Evolutionary conservation across 805 yeast genomes (phyloP).

Genomic region (Teunomyces stri): DNA sequence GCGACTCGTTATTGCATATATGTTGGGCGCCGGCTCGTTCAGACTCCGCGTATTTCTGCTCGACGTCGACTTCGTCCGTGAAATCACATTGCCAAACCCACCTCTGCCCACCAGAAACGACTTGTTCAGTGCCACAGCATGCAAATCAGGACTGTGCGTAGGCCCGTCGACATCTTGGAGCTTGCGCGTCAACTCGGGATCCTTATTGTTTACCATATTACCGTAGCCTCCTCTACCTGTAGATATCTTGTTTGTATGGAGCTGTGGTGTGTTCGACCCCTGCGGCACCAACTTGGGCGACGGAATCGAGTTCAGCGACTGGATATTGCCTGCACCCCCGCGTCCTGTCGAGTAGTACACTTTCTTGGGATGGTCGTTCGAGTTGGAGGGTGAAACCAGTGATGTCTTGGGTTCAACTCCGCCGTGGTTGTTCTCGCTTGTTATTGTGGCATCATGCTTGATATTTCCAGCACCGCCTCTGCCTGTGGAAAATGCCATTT

Average conservation of each 20-base stretch:
- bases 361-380: conserved; percentile 17
- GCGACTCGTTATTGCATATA: conserved; percentile 36
- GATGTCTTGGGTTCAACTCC: not conserved
- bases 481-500: conserved; percentile 33
- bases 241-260: conserved; percentile 53
- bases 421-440: conserved; percentile 16
- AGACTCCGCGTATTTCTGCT: conserved; percentile 17
- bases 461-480: conserved; percentile 42
- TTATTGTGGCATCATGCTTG: conserved; percentile 15
- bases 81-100: conserved; percentile 60
- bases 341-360: conserved; percentile 65
- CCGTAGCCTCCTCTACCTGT: conserved; percentile 84
- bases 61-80: conserved; percentile 26
- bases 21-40: conserved; percentile 13
- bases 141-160: conserved; percentile 23
- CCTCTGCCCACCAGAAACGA: conserved; percentile 60
- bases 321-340: conserved; percentile 76
- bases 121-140: conserved; percentile 44
- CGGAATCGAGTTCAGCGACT: conserved; percentile 37
- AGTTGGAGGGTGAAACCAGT: conserved; percentile 7
- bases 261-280: conserved; percentile 61
- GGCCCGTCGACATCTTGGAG: conserved; percentile 63
- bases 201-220: conserved; percentile 63
- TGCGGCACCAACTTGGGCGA: conserved; percentile 56
- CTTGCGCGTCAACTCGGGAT: conserved; percentile 55